These are phyloP conservation scores for Lolium multiflorum DNA, from an alignment of 176 grass and related monocot species.

Conservation along the genomic window DNA sequence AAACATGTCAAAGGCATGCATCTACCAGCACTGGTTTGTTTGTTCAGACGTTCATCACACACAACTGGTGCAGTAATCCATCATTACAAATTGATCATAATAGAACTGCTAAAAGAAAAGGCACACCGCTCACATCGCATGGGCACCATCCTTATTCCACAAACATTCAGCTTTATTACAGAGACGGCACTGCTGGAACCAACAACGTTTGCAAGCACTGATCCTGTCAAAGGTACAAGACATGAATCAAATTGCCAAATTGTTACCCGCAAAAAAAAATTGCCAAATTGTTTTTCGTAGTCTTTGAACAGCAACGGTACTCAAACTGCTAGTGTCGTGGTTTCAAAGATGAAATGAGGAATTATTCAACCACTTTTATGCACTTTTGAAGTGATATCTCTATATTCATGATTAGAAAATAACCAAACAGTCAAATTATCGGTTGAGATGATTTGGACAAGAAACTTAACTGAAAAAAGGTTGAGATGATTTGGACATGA, in stretches of 20 bases:
- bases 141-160: slow-evolving; percentile 41
- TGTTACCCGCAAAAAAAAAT: no score
- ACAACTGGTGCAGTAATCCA: not conserved
- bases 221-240: slow-evolving; percentile 38
- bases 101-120: slow-evolving; percentile 1
- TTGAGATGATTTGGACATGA: not conserved
- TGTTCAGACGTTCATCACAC: slow-evolving; percentile 2
- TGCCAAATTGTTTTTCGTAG: no score
- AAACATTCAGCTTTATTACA: slow-evolving; percentile 30
- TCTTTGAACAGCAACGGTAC: not conserved
- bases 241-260: slow-evolving; percentile 2
- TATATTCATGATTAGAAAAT: not conserved
- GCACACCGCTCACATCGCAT: not conserved
- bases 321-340: not conserved
- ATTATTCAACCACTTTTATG: not conserved
- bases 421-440: not conserved
- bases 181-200: not conserved
- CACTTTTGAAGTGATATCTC: not conserved
- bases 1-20: not conserved
- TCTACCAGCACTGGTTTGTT: not conserved
- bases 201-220: not conserved
- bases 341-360: not conserved
- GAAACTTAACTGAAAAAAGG: no score
- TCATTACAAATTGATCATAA: slow-evolving; percentile 26
- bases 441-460: no score